Base-by-base conservation (phyloP, 805 yeast genomes). In the Candida hungchunana region DNA sequence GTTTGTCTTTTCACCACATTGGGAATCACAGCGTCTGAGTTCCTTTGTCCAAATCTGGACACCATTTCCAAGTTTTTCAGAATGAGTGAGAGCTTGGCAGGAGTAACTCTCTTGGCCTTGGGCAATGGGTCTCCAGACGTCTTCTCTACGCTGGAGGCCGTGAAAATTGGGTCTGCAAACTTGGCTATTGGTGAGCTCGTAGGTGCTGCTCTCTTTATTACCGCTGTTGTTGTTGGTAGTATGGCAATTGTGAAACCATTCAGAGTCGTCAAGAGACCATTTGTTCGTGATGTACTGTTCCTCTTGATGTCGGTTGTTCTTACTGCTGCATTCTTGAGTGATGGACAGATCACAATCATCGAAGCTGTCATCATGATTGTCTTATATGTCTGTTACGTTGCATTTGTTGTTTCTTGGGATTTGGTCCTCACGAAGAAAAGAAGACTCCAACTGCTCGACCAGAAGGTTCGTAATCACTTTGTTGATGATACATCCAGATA, bases 101-200 rank as follows among this genome's bases (percentile, higher is more conserved):
- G 97, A 0, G 75, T 90, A 45, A 90, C 97, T 0, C 63, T 90
- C 23, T 63, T 93, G 39, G 96, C 97, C 0, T 69, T 90, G 43
- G 97, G 97, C 0, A 90, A 90, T 58, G 95, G 96, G 3, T 71
- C 94, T 1, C 96, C 97, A 0, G 98, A 90, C 59, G 77, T 90
- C 8, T 73, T 88, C 22, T 74, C 90, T 24, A 88, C 96, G 0
- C 82, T 78, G 53, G 81, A 84, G 32, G 94, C 97, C 4, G 75
- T 93, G 76, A 70, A 71, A 25, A 62, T 76, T 1, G 81, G 76
- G 11, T 75, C 85, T 2, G 76, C 82, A 1, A 73, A 85, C 4
- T 65, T 90, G 55, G 97, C 97, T 0, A 62, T 89, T 8, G 93
- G 96, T 3, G 97, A 89, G 57, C 63, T 90, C n/a, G 62, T 87